Evolutionary conservation across 2,329 filamentous ascomycete genomes (phyloP), one percentile per base, ranked within the genome.

Genomic region (Lasiodiplodia sp.): DNA sequence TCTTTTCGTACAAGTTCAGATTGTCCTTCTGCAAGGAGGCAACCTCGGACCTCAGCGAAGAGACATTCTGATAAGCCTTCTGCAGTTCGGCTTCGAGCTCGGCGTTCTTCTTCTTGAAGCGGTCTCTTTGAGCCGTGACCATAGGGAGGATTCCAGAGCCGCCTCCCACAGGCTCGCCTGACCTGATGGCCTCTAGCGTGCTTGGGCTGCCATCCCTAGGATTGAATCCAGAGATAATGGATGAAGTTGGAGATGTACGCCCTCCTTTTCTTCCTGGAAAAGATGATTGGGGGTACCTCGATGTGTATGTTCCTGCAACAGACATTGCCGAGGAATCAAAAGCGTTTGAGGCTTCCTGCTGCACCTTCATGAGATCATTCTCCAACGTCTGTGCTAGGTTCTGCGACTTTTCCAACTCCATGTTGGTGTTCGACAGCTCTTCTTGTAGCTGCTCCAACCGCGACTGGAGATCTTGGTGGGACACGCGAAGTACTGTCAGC

Each of bases 161-260:
- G 66, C 92, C 87, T 38, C 91, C 92, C 67, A 91, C 86, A 10
- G 90, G 85, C 71, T 89, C 87, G 56, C 93, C 92, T 2, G 85
- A 71, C 89, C 87, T 57, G 28, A 91, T 82, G 7, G 86, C 82
- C 49, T 90, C 88, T 72, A 90, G 60, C 74, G 58, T 49, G 23
- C 11, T 63, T 18, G 58, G n/a, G 7, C 57, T 40, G 73, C 8
- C 73, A 69, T 63, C 76, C 75, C 28, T 71, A 49, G 31, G 71
- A 69, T 97, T 92, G 76, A 97, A 94, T n/a, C 96, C 96, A 70
- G 94, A 97, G 74, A 99, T 98, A 75, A 99, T 98, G 23, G 95
- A 98, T 4, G 95, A 98, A 0, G 96, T 98, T 0, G 96, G 96
- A 2, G 96, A 98, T 18, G 91, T 88, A 51, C 91, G 88, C 37